Evolutionary conservation across 352 stramenopile genomes (phyloP).

Genomic region (Globisporangium mamillatum): DNA sequence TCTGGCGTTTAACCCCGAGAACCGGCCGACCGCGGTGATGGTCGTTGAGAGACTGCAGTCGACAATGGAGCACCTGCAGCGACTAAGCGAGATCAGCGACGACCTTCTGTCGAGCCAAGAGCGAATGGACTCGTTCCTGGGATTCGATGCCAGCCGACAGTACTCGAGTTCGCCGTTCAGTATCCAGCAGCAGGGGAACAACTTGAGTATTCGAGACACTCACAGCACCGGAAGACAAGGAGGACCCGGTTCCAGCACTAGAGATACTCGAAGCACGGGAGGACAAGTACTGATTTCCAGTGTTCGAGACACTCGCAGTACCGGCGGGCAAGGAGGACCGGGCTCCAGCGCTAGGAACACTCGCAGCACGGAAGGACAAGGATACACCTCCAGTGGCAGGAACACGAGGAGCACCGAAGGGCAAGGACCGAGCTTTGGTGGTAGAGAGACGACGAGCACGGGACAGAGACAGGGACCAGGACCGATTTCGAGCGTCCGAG

Average conservation of each 20-base stretch:
- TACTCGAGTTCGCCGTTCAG: conserved; percentile 4
- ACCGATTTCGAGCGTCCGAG: background rate
- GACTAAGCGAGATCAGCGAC: conserved; percentile 49
- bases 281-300: background rate
- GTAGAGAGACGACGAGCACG: background rate
- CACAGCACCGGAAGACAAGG: background rate
- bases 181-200: conserved; percentile 5
- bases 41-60: conserved; percentile 35
- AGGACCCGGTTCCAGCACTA: background rate
- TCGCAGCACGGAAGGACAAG: background rate
- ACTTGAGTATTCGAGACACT: background rate
- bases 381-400: background rate
- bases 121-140: conserved; percentile 43
- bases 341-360: conserved; percentile 2
- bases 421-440: background rate
- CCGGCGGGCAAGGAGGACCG: background rate
- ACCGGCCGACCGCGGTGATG: conserved; percentile 39
- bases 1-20: conserved; percentile 41
- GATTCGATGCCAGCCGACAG: conserved; percentile 2
- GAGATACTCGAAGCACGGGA: background rate
- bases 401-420: background rate
- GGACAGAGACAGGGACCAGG: background rate
- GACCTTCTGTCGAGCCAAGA: conserved; percentile 28
- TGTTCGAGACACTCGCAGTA: background rate
- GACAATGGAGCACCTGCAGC: conserved; percentile 46